Base-by-base conservation (phyloP, 768 basidiomycete genomes). In the Russula brevipes region DNA sequence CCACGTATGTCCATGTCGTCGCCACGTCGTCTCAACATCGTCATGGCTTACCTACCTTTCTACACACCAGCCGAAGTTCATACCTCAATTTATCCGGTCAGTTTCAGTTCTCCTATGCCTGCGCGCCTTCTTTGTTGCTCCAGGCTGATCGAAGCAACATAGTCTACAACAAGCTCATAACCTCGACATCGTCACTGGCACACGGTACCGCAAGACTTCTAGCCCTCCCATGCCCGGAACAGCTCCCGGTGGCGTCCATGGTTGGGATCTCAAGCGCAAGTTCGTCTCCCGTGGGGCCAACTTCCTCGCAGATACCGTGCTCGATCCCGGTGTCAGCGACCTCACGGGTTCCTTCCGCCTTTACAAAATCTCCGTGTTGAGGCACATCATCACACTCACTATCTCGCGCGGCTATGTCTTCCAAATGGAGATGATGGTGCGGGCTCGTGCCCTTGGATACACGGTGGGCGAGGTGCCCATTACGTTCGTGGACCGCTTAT, bases 341-440 rank as follows among this genome's bases (percentile, higher is more conserved):
- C 73, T 96, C 66, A 96, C 94, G 8, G 94, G 94, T 7, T 91
- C 88, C 64, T 96, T 95, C 76, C 79, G 93, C 63, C 74, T 96
- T 16, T 96, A 96, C 73, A 85, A 89, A 44, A 73, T 84, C 11
- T 79, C 81, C 0, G 94, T 90, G 7, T 79, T 96, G 59, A 83
- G 82, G 53, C 85, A 92, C 68, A 89, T 96, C 70, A 95, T 96
- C 69, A 83, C 87, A 5, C 81, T 87, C 67, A 93, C 89, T 2
- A 82, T 87, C 64, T 93, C 92, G 2, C 90, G 90, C 67, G 94
- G 94, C 9, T 96, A 95, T 69, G 94, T 96, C 36, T 95, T 96
- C 79, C 94, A 96, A 79, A 96, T 96, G 94, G 94, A 96, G 73
- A 96, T 96, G 88, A 95, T 95, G 83, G 94, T 93, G 19, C 84